Evolutionary conservation across 2,329 filamentous ascomycete species (phyloP).

Genomic region (Seiridium cupressi): DNA sequence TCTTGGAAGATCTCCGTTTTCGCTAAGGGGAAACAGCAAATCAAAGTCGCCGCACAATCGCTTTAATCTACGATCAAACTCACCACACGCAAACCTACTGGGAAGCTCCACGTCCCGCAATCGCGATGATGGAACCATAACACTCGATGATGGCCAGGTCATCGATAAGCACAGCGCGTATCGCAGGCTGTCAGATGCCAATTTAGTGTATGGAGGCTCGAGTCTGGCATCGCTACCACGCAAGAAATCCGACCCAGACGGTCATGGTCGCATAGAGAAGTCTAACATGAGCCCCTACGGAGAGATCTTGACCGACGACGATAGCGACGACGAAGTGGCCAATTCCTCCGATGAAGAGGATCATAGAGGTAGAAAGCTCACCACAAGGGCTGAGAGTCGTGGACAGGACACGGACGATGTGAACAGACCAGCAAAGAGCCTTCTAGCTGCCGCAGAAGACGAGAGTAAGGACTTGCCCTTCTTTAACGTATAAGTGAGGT

Average conservation of each 20-base stretch:
- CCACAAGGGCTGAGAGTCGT: conserved; percentile 43
- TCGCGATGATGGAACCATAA: conserved; percentile 36
- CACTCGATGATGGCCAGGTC: conserved; percentile 59
- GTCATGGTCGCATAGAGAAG: conserved; percentile 61
- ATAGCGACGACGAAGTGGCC: conserved; percentile 60
- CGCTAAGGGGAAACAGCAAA: conserved; percentile 37
- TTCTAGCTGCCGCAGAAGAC: conserved; percentile 74
- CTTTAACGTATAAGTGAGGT: neutral
- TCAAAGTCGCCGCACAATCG: conserved; percentile 55
- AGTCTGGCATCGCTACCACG: conserved; percentile 61
- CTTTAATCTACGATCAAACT: conserved; percentile 49
- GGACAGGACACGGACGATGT: conserved; percentile 29
- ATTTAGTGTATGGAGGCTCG: conserved; percentile 62
- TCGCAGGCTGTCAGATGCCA: conserved; percentile 69
- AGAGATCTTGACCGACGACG: conserved; percentile 62
- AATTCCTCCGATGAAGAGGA: conserved; percentile 66
- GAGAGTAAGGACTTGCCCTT: conserved; percentile 57
- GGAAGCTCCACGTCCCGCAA: conserved; percentile 34
- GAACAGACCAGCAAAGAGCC: conserved; percentile 43
- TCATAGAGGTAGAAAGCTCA: conserved; percentile 57
- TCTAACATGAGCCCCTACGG: conserved; percentile 66
- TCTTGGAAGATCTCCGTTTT: conserved; percentile 40
- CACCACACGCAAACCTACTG: conserved; percentile 34
- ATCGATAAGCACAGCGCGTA: conserved; percentile 71
- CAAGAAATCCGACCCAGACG: conserved; percentile 44